phyloP scores from a whole-genome alignment of 2,329 filamentous ascomycete species.

The Colletotrichum sp. region DNA sequence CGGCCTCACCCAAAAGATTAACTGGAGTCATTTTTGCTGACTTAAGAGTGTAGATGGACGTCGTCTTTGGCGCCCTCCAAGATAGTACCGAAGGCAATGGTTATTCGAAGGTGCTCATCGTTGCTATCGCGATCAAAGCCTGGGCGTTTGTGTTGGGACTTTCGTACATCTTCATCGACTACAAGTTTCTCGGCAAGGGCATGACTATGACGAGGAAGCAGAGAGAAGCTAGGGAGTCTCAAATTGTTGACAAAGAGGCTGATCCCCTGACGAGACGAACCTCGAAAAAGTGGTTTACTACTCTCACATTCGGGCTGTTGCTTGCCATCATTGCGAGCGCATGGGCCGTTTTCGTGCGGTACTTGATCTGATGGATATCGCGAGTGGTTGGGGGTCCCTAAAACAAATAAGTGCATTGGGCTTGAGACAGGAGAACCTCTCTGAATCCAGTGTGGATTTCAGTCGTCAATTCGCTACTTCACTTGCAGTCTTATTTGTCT shows the following conservation, averaged over 20 bases:
- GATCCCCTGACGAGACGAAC: constrained; percentile 24
- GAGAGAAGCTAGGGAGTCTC: constrained; percentile 20
- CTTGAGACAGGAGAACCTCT: not conserved
- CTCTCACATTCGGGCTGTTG: constrained; percentile 14
- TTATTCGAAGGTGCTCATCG: constrained; percentile 21
- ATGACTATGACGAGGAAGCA: constrained; percentile 25
- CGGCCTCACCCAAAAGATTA: not conserved
- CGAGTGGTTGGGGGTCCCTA: not conserved
- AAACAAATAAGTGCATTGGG: not conserved
- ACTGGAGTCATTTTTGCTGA: not conserved
- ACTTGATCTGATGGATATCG: constrained; percentile 11
- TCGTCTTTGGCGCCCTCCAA: constrained; percentile 27
- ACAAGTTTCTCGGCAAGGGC: constrained; percentile 22
- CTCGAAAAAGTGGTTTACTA: constrained; percentile 14
- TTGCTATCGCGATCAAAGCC: constrained; percentile 25
- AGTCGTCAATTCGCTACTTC: not conserved
- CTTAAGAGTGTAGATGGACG: constrained; percentile 23
- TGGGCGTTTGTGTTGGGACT: constrained; percentile 22
- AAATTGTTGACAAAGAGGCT: constrained; percentile 18
- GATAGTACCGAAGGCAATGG: constrained; percentile 24
- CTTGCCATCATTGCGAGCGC: constrained; percentile 22
- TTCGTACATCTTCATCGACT: constrained; percentile 25
- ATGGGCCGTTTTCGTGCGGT: constrained; percentile 25
- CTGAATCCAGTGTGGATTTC: not conserved
- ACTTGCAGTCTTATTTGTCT: not conserved